Evolutionary conservation across 441 rosid species (phyloP).

Genomic region (Corymbia citriodora): DNA sequence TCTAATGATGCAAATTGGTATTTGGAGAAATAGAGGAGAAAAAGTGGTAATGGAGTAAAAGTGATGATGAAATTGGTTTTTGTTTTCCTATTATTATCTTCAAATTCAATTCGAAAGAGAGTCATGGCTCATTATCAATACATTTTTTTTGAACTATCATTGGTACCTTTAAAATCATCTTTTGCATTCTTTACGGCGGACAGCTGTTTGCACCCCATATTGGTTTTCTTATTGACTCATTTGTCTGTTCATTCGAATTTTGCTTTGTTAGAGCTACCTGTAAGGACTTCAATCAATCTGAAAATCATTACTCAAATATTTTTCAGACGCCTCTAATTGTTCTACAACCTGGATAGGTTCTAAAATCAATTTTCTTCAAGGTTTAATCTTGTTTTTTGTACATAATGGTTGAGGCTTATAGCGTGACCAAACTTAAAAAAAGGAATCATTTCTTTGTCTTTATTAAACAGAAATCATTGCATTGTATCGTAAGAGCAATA

Average conservation of each 20-base stretch:
- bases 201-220: not conserved
- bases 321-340: not conserved
- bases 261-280: not conserved
- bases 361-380: not conserved
- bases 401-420: not conserved
- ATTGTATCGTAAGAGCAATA: not conserved
- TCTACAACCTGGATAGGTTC: not conserved
- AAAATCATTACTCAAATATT: not conserved
- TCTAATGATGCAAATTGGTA: not conserved
- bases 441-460: not conserved
- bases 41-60: not conserved
- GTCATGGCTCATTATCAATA: not conserved
- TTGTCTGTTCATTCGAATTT: not conserved
- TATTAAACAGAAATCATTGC: not conserved
- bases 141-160: not conserved
- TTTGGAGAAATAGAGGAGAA: not conserved
- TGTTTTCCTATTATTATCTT: not conserved
- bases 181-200: not conserved
- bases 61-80: not conserved
- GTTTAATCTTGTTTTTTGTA: not conserved
- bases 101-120: not conserved
- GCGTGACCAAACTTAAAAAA: not conserved
- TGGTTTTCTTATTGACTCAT: not conserved
- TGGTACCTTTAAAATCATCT: not conserved
- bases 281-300: not conserved